Percentiles rank a stretch among this genome's conserved stretches.
These are phyloP conservation scores for Adansonia rubrostipa DNA, from an alignment of 441 rosid species.

Conservation along the genomic window DNA sequence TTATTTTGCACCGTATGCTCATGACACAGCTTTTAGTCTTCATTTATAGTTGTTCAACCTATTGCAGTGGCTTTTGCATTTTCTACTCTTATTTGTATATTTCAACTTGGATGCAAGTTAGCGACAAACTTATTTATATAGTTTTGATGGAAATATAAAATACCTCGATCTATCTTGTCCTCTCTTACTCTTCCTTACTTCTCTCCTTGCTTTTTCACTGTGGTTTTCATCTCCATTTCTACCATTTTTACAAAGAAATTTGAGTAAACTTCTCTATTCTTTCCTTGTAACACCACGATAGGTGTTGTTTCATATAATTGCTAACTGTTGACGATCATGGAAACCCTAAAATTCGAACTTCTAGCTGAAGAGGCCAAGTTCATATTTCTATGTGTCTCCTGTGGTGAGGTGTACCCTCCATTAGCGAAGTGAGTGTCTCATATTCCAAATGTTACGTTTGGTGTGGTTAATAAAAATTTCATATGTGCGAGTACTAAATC, in stretches of 20 bases:
- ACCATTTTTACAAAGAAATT: slow-evolving; percentile 3
- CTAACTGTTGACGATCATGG: not conserved
- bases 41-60: not conserved
- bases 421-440: not conserved
- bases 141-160: not conserved
- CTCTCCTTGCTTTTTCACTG: slow-evolving; percentile 12
- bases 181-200: not conserved
- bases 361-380: slow-evolving; percentile 6
- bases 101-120: slow-evolving; percentile 19
- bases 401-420: slow-evolving; percentile 14
- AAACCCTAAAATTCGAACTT: slow-evolving; percentile 13
- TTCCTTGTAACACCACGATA: not conserved
- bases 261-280: not conserved
- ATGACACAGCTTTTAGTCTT: not conserved
- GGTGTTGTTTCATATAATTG: slow-evolving; percentile 6
- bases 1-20: slow-evolving; percentile 8
- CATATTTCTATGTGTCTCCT: not conserved
- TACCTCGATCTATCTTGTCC: slow-evolving; percentile 8
- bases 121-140: not conserved
- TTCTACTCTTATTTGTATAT: not conserved
- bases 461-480: not conserved
- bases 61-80: slow-evolving; percentile 14
- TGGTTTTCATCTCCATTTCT: slow-evolving; percentile 10
- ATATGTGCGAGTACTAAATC: not conserved
- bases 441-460: not conserved